Conservation (phyloP, 495 filamentous ascomycete species). For the Acidomyces sp. region DNA sequence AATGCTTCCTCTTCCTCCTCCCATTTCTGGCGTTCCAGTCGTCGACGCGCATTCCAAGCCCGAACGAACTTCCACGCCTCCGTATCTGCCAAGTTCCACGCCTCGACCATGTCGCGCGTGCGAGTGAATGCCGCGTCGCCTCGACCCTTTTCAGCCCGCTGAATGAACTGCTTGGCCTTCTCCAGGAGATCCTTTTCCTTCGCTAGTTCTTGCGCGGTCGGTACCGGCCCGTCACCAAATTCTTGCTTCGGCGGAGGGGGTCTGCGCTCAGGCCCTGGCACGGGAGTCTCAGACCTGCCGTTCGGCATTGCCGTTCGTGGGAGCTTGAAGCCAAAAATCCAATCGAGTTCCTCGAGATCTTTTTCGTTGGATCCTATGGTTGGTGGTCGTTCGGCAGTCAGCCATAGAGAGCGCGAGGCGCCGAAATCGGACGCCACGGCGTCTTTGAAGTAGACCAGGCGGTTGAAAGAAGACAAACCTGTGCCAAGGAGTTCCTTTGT, state of each 20-base stretch:
- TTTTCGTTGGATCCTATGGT: constrained; percentile 22
- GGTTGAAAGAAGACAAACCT: constrained; percentile 44
- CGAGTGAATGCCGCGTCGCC: constrained; percentile 23
- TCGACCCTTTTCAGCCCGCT: constrained; percentile 29
- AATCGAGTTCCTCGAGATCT: constrained; percentile 57
- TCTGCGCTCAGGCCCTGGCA: constrained; percentile 31
- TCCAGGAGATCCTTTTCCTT: constrained; percentile 49
- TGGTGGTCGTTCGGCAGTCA: constrained; percentile 57
- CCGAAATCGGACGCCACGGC: constrained; percentile 54
- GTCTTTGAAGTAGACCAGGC: constrained; percentile 68
- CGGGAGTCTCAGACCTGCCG: constrained; percentile 40
- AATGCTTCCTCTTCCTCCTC: constrained; percentile 57
- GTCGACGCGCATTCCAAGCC: constrained; percentile 50
- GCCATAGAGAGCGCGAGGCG: constrained; percentile 55
- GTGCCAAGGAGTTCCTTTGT: constrained; percentile 56
- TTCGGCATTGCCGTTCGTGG: constrained; percentile 41
- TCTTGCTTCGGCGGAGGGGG: constrained; percentile 20
- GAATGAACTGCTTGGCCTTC: constrained; percentile 31
- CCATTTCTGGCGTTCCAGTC: constrained; percentile 52
- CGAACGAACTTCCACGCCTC: constrained; percentile 87
- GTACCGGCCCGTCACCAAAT: constrained; percentile 25
- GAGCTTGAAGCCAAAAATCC: constrained; percentile 77
- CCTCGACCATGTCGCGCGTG: constrained; percentile 57
- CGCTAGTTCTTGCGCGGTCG: constrained; percentile 37
- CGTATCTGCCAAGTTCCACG: constrained; percentile 86